A percentile compares a stretch with the other conserved stretches of the same genome.
Evolutionary conservation across 129 eudicot genomes (phyloP).

Genomic region (Chrysanthemum makinoi): DNA sequence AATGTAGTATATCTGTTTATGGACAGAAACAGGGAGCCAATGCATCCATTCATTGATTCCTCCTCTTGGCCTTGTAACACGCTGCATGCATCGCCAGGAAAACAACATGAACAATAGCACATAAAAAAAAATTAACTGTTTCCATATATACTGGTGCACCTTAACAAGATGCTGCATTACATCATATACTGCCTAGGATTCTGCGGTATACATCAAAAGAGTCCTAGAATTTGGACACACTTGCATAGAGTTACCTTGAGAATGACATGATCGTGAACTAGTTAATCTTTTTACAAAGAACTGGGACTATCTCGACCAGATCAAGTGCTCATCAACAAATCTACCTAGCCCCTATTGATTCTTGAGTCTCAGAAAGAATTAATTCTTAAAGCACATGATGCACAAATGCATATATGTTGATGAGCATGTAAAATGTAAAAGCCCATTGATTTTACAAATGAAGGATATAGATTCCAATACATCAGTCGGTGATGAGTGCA

Average conservation of each 20-base stretch:
- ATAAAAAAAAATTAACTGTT: neutral
- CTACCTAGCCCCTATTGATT: constrained; percentile 7
- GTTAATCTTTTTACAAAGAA: neutral
- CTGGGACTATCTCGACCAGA: neutral
- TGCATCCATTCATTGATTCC: constrained; percentile 89
- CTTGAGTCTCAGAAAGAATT: constrained; percentile 2
- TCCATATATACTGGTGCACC: neutral
- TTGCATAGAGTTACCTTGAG: neutral
- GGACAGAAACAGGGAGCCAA: constrained; percentile 94
- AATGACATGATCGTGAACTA: constrained; percentile 7
- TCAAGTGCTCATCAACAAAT: neutral
- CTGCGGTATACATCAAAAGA: neutral
- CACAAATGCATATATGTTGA: neutral
- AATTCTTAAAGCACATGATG: neutral
- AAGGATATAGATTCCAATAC: constrained; percentile 11
- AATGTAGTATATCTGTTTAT: constrained; percentile 69
- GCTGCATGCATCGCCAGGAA: constrained; percentile 49
- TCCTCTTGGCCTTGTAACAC: constrained; percentile 92
- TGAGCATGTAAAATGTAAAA: constrained; percentile 1
- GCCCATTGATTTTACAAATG: neutral
- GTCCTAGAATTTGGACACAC: neutral
- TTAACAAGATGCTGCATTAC: constrained; percentile 3
- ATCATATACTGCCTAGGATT: neutral
- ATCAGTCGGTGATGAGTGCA: neutral
- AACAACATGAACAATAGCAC: constrained; percentile 10